Base-by-base conservation (phyloP, 257 asterid genomes). In the Solanum phureja region DNA sequence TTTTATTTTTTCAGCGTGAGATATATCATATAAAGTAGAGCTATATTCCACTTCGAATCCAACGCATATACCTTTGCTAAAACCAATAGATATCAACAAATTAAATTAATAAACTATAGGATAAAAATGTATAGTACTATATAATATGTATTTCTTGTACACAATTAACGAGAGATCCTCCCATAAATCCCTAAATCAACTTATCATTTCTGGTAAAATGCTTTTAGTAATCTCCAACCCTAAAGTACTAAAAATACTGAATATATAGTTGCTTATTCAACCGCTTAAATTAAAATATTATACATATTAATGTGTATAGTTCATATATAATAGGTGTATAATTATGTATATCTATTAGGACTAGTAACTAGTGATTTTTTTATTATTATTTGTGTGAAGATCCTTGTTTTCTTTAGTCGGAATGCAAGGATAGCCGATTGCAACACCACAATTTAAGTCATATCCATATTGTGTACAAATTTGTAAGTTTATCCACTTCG, bases 11-110 rank as follows among this genome's bases (percentile, higher is more conserved):
- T 89, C 66, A 88, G 93, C 92, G 92, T 89, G 94, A 93, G 87
- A 85, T 40, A 46, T 88, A 86, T 89, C 94, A 88, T 92, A 89
- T 93, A 91, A 91, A 92, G 93, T 12, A 87, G 93, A 89, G 93
- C 88, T 27, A 44, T 85, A 90, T 87, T 83, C 89, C 86, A 91
- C 90, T 86, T 90, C 66, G 87, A 84, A 88, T 89, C 89, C 88
- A 76, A 37, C 46, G 62, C 66, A 83, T 88, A 62, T 85, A 86
- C 81, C 75, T 38, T 85, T 85, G 64, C 64, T 38, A 85, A 85
- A 66, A 29, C 66, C 87, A 40, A 64, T 31, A 85, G 79, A 84
- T 24, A 85, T 85, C 38, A 66, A 66, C 21, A 35, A 18, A 85
- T 83, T 81, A 35, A 18, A 85, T 83, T 81, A 66, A 83, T 84